Percentiles rank a stretch among this genome's conserved stretches.
Conservation (phyloP, 805 yeast species). For the Zygotorulaspora sp. region DNA sequence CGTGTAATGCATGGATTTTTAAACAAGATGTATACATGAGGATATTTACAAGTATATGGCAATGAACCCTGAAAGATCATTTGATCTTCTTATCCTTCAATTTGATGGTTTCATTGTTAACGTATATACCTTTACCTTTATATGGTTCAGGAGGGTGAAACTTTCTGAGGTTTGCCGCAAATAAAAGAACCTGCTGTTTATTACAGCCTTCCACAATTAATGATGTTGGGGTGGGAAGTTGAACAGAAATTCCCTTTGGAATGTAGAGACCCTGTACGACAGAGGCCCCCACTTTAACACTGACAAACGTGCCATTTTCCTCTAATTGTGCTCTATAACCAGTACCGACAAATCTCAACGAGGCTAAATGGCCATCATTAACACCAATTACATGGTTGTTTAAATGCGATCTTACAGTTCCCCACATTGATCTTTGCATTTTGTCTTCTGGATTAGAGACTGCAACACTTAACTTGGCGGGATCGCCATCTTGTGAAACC, state of each 20-base stretch:
- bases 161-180: constrained; percentile 83
- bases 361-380: constrained; percentile 86
- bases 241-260: constrained; percentile 71
- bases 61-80: constrained; percentile 35
- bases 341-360: constrained; percentile 88
- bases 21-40: too few relatives aligned
- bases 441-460: constrained; percentile 56
- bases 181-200: constrained; percentile 79
- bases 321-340: constrained; percentile 90
- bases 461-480: constrained; percentile 44
- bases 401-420: constrained; percentile 76
- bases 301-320: constrained; percentile 52
- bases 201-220: constrained; percentile 80
- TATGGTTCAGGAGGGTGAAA: constrained; percentile 97
- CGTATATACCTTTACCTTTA: constrained; percentile 95
- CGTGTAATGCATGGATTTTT: too few relatives aligned
- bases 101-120: constrained; percentile 85
- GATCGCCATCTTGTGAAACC: constrained; percentile 26
- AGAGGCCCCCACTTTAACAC: constrained; percentile 84
- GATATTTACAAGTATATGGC: constrained; percentile 7
- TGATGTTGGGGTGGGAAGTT: constrained; percentile 81
- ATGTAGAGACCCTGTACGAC: constrained; percentile 69
- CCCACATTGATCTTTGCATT: constrained; percentile 89
- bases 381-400: constrained; percentile 82
- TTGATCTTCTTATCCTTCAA: constrained; percentile 91